These are phyloP conservation scores for Smallanthus sonchifolius DNA, from an alignment of 129 eudicot genomes.

Conservation along the genomic window DNA sequence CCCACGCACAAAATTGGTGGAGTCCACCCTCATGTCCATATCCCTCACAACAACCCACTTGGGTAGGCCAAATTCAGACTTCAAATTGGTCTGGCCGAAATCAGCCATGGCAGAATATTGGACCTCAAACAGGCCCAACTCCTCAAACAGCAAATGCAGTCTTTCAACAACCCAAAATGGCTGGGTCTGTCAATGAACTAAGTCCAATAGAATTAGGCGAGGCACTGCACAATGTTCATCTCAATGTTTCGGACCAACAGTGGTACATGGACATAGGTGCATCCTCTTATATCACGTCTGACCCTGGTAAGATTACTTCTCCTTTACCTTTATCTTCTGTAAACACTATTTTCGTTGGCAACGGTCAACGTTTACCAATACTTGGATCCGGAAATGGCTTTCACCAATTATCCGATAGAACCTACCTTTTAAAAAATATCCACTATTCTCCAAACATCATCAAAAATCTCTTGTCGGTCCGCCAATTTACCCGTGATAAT, in stretches of 20 bases:
- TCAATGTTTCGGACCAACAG: neutral
- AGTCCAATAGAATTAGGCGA: neutral
- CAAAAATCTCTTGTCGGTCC: neutral
- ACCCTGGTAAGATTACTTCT: neutral
- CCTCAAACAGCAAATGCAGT: neutral
- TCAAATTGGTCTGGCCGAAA: neutral
- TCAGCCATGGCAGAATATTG: neutral
- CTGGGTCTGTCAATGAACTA: neutral
- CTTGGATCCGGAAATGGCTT: neutral
- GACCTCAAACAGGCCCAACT: neutral
- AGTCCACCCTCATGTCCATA: neutral
- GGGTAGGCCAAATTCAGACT: neutral
- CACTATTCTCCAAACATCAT: neutral
- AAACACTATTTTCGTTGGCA: neutral
- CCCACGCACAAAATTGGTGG: neutral
- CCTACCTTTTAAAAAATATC: neutral
- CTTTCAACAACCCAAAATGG: neutral
- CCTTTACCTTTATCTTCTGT: neutral
- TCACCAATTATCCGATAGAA: neutral
- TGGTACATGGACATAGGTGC: conserved; percentile 12
- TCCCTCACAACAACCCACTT: neutral
- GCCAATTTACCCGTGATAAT: neutral
- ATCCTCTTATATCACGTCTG: no score
- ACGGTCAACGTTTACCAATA: neutral
- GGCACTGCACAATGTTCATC: neutral